A percentile compares a stretch with the other conserved stretches of the same genome.
These are phyloP conservation scores for Gonapodya prolifera DNA, from an alignment of 192 early-diverging fungal genomes.

Conservation along the genomic window DNA sequence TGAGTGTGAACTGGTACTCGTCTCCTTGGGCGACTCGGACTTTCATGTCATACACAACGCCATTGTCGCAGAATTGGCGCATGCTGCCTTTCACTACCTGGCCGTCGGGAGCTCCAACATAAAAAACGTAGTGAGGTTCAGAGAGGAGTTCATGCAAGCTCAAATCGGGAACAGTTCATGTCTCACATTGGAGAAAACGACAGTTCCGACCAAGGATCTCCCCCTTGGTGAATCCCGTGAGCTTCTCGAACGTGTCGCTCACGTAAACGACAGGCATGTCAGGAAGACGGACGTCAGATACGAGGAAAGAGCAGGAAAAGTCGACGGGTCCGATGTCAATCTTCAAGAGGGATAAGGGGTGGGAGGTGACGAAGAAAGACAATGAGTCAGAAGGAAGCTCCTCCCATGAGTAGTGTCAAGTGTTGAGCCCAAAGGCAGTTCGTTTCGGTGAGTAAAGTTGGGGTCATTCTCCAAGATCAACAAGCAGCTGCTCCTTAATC, in stretches of 20 bases:
- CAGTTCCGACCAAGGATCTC: conserved; percentile 37
- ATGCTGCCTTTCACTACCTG: conserved; percentile 29
- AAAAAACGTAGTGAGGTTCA: too few species aligned
- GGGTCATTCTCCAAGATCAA: too few species aligned
- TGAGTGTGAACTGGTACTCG: conserved; percentile 50
- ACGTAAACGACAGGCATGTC: conserved; percentile 52
- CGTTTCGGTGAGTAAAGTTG: too few species aligned
- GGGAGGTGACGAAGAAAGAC: too few species aligned
- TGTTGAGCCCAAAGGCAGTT: too few species aligned
- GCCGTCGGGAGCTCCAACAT: conserved; percentile 26
- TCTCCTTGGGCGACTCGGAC: conserved; percentile 28
- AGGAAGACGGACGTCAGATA: conserved; percentile 40
- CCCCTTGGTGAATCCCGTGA: conserved; percentile 36
- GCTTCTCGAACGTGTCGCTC: conserved; percentile 28
- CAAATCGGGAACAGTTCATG: not conserved
- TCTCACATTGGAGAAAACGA: conserved; percentile 34
- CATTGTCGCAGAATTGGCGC: conserved; percentile 41
- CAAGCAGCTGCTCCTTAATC: too few species aligned
- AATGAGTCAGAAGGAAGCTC: too few species aligned
- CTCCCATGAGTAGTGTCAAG: too few species aligned
- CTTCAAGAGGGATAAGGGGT: conserved; percentile 42
- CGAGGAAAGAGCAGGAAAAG: conserved; percentile 41
- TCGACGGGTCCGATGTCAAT: conserved; percentile 46
- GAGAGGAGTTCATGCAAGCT: too few species aligned
- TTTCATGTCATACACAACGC: conserved; percentile 36